These are phyloP conservation scores for Danielozyma ontarioensis DNA, from an alignment of 805 yeast species.

Conservation along the genomic window DNA sequence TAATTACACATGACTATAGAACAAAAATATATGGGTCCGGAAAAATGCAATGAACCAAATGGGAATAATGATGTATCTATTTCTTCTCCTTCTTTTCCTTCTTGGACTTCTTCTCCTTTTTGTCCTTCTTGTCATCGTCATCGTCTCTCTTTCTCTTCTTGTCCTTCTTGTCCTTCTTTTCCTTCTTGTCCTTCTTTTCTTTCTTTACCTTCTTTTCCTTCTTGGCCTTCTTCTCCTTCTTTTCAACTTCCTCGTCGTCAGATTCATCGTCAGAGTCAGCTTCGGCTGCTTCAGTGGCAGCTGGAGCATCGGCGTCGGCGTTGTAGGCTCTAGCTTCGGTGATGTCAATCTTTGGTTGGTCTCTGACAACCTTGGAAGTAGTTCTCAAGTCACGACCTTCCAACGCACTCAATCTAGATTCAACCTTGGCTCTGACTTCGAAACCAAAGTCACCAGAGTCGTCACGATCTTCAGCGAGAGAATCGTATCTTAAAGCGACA, in stretches of 20 bases:
- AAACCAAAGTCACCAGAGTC: conserved; percentile 93
- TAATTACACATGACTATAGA: too few relatives aligned
- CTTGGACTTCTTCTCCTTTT: conserved; percentile 21
- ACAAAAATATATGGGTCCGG: too few relatives aligned
- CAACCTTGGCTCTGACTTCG: conserved; percentile 88
- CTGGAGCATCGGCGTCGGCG: conserved; percentile 86
- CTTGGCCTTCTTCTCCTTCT: conserved; percentile 38
- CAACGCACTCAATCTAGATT: conserved; percentile 85
- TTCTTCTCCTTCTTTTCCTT: conserved; percentile 8
- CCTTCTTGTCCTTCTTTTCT: conserved; percentile 38
- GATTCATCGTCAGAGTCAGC: conserved; percentile 24
- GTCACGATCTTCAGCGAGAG: conserved; percentile 93
- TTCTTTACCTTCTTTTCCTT: conserved; percentile 51
- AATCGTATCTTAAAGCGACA: conserved; percentile 93
- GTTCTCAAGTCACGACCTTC: conserved; percentile 97
- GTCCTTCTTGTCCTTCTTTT: conserved; percentile 32
- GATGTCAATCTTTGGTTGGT: conserved; percentile 81
- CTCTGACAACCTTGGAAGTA: conserved; percentile 74
- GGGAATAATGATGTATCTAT: too few relatives aligned
- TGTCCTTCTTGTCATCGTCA: conserved; percentile 19
- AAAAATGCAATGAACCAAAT: too few relatives aligned
- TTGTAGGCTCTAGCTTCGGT: conserved; percentile 85
- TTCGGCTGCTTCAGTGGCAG: conserved; percentile 24
- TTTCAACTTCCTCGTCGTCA: conserved; percentile 31
- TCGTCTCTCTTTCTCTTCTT: conserved; percentile 25